Conservation (phyloP, 306 rosid genomes). For the Quillaja saponaria region DNA sequence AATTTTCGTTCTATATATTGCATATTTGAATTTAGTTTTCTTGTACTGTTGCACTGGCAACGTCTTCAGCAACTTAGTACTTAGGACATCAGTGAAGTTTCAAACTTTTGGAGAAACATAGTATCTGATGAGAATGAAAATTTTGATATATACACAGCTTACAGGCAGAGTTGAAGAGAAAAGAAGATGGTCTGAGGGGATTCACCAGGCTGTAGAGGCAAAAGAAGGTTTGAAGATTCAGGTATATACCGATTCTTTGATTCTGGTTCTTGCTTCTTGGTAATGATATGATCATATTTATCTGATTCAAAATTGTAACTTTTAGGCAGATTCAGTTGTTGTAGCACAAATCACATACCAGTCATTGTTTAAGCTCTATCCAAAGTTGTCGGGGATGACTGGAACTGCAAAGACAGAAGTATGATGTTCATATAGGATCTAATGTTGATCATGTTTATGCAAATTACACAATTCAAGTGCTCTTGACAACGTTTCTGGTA, state of each 20-base stretch:
- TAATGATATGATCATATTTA: constrained; percentile 13
- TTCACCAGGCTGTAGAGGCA: constrained; percentile 99
- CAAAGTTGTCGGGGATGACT: constrained; percentile 96
- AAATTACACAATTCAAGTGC: constrained; percentile 33
- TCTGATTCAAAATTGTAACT: constrained; percentile 41
- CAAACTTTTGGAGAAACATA: no score
- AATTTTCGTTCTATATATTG: no score
- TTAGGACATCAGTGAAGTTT: no score
- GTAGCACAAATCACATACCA: constrained; percentile 99
- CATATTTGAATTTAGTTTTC: no score
- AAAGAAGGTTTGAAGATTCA: constrained; percentile 94
- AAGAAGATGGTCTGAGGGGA: constrained; percentile 98
- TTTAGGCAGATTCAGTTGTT: constrained; percentile 92
- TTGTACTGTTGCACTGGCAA: no score
- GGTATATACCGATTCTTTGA: constrained; percentile 47
- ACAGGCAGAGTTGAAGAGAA: constrained; percentile 98
- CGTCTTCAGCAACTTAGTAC: no score
- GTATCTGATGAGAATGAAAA: no score
- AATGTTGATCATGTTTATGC: no score
- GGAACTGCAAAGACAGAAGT: constrained; percentile 99
- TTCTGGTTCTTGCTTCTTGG: constrained; percentile 23
- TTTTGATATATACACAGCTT: constrained; percentile 50
- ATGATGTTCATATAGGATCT: constrained; percentile 30
- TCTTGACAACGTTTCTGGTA: constrained; percentile 21
- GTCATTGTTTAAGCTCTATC: constrained; percentile 95